phyloP scores from a whole-genome alignment of 805 yeast genomes.

The Candida ulmi region DNA sequence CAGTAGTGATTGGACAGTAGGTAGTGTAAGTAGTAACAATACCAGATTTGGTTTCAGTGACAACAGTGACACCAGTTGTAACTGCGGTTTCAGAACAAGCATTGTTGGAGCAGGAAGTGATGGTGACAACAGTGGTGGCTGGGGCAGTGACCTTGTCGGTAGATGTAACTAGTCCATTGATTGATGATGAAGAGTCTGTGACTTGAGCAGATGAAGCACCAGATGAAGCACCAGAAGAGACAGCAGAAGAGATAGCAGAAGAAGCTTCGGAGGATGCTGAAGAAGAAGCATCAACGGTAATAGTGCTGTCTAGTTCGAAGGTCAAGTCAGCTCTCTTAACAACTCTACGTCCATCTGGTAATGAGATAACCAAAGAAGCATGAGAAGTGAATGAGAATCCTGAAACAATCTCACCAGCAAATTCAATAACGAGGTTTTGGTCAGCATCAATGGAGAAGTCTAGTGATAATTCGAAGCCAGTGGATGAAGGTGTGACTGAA shows the following conservation, averaged over 20 bases:
- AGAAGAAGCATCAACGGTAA: background rate
- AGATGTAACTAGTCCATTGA: background rate
- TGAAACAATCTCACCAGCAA: background rate
- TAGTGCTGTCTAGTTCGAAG: background rate
- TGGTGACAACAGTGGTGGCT: background rate
- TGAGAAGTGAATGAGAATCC: slow-evolving; percentile 1
- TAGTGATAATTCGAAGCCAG: background rate
- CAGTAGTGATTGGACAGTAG: background rate
- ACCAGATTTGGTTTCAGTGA: background rate
- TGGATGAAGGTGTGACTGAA: background rate
- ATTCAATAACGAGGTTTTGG: background rate
- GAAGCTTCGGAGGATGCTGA: background rate
- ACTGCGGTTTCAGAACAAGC: background rate
- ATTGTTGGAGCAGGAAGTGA: background rate
- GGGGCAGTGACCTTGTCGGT: background rate
- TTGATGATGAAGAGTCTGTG: background rate
- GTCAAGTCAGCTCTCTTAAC: slow-evolving; percentile 2
- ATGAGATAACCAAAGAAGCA: slow-evolving; percentile 1
- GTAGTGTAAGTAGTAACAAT: background rate
- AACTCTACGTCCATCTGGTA: slow-evolving; percentile 1
- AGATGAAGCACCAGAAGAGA: background rate
- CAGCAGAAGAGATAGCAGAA: background rate
- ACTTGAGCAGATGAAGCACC: background rate
- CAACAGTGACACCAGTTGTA: background rate
- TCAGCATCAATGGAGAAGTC: background rate